Base-by-base conservation (phyloP, 176 grass and related monocot species). In the Leersia perrieri region DNA sequence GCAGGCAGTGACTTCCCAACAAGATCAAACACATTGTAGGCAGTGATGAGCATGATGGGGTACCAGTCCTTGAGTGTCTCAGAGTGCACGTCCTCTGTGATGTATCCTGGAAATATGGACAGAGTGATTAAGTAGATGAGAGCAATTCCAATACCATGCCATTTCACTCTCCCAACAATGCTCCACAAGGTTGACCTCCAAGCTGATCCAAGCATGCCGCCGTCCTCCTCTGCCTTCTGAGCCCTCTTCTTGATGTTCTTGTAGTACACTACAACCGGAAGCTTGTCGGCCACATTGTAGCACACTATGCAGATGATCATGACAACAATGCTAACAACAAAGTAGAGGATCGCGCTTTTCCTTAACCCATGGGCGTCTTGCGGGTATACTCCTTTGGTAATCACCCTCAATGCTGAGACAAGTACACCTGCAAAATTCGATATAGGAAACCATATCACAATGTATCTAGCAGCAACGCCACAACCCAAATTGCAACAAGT, bases 31-130 rank as follows among this genome's bases (percentile, higher is more conserved):
- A 95, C 82, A 33, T 98, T 98, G 85, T 91, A 98, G 47, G 92
- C 92, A 9, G 67, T 75, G 15, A 98, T 95, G 61, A 98, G 92
- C 32, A 98, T 75, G 35, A 98, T 93, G 1, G 96, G 90, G 49
- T 98, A 98, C 96, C 96, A 98, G 49, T 98, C 96, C 45, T 84
- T 84, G 26, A 98, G 90, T 10, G 72, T 29, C 62, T 93, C 92
- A 2, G 96, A 98, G 76, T 95, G 96, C 60, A 95, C 96, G 13
- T 98, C 96, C 86, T 98, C 96, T 13, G 96, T 98, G 72, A 98
- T 88, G 85, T 80, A 98, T 27, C 96, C 96, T 3, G 96, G 96
- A 32, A 98, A 98, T 74, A 98, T 98, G 51, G 96, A 98, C 13
- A 95, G 80, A 1, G 96, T 98, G 70, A 98, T 84, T 1, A 80